Base-by-base conservation (phyloP, 345 rosid genomes). In the Pistacia atlantica region DNA sequence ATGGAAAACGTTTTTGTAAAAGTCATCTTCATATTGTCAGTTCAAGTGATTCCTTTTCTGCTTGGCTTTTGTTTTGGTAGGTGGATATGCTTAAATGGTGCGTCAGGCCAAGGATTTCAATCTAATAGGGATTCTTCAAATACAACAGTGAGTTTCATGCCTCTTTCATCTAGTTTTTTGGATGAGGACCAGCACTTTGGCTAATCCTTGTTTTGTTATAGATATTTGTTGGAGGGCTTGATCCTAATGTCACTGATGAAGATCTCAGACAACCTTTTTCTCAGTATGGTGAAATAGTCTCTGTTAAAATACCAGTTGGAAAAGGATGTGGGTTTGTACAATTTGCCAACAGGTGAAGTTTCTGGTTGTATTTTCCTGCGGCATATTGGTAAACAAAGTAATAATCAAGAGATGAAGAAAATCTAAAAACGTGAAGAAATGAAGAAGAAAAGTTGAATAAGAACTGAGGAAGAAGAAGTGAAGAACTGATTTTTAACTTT, bases 171-270 rank as follows among this genome's bases (percentile, higher is more conserved):
- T 83, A 22, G 80, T 38, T 76, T 75, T 71, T 28, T 65, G 59
- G 76, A 59, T 58, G 64, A 60, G 72, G 78, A 65, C 48, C 45
- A 67, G 71, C n/a, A 4, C 14, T 25, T 79, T 79, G 35, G 61
- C 76, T 81, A 37, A 84, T 77, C 71, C 52, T 54, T 81, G 65
- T 78, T 57, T 78, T 67, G 48, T 71, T 80, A 67, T 86, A 96
- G 99, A 92, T 96, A 83, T 96, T 96, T 87, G 98, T 96, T 75
- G 99, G 98, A 75, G 97, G 97, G 71, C 97, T 96, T 79, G 98
- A 92, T 86, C 88, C 94, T 58, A 86, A 83, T 79, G 97, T 93
- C 73, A 89, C 86, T 65, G 97, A 91, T 73, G 98, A 92, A 82
- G 97, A 93, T 79, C 90, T 96, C 42, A 87, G 88, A 78, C 97